Base-by-base conservation (phyloP, 2,329 filamentous ascomycete genomes). In the Microdochium nivale region DNA sequence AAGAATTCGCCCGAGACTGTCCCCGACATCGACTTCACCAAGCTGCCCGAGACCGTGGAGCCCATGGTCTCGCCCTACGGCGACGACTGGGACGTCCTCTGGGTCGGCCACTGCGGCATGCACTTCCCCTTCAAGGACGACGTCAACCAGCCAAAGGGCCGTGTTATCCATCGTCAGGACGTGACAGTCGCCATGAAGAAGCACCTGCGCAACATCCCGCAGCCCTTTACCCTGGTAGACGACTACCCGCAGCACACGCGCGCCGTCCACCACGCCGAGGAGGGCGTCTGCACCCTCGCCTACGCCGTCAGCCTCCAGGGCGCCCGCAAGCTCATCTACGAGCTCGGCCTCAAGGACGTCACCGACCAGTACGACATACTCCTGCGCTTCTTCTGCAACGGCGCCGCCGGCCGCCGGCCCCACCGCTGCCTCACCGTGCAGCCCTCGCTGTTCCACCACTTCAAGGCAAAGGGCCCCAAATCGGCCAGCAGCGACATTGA, bases 41-140 rank as follows among this genome's bases (percentile, higher is more conserved):
- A 37, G 5, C 54, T 62, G 1, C 60, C 60, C 1, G 9, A 49
- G 10, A 62, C 58, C 3, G 23, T 14, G 0, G 24, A 52, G 2
- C 55, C 61, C 3, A 52, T 14, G 16, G 33, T 16, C 1, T 73
- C 73, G 1, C 74, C 75, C 0, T 78, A 77, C 51, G 75, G 75
- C 14, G 69, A 72, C 48, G 64, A 69, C 52, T 78, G 75, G 76
- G 75, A 78, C 51, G 52, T 78, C 3, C 67, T 77, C 7, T 77
- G 74, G 73, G 59, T 78, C 1, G 75, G 75, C 35, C 71, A 74
- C 54, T 75, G 73, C 51, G 69, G 69, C 8, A 61, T 63, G 57
- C 54, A 56, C 23, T 60, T 67, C 30, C 59, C 49, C n/a, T 51
- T 59, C 11, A 49, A 53, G 3, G 48, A 52, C 25, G 52, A 58